Evolutionary conservation across 352 stramenopile species (phyloP), one percentile per base, ranked within the genome.

Genomic region (Phytophthora vignae): DNA sequence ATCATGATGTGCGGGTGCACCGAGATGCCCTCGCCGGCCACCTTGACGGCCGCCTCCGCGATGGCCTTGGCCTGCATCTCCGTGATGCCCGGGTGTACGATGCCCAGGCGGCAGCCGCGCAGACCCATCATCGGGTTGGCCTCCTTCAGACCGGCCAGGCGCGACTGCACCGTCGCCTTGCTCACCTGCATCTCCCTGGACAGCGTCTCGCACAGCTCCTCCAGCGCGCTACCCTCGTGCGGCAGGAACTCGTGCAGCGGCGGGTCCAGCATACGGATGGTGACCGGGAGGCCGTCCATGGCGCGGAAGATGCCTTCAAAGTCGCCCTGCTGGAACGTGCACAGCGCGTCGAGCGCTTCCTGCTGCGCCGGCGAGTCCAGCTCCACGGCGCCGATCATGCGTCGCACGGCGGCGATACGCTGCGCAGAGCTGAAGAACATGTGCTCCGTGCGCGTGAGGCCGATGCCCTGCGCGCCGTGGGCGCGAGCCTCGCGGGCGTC

Each of bases 81-180:
- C 50, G 62, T 76, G 62, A 71, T 76, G 22, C 68, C 62, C 42
- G 68, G 68, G 68, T 68, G 68, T 67, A 71, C 68, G 62, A 76
- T 71, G 56, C 68, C 68, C 38, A 46, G 38, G 11, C 38, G 38
- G 38, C 38, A 46, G 38, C 38, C 68, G 60, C 68, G 62, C 50
- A 76, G 62, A 71, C 68, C 62, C 56, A 75, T 75, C 68, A 75
- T 75, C 61, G 68, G 68, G 68, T 76, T 76, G 36, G 68, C 62
- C 68, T 76, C 62, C 68, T 76, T 67, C 62, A 71, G 55, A 33
- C 55, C 36, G 40, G 46, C 62, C 49, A 76, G 56, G 4, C 62
- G 68, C 40, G 68, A 42, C 62, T 67, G 38, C 62, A 76, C 68
- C 56, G 57, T 67, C 56, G 50, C 53, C 62, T 76, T 54, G 56